Conservation (phyloP, 2,329 filamentous ascomycete species). For the Penicillium crustosum region DNA sequence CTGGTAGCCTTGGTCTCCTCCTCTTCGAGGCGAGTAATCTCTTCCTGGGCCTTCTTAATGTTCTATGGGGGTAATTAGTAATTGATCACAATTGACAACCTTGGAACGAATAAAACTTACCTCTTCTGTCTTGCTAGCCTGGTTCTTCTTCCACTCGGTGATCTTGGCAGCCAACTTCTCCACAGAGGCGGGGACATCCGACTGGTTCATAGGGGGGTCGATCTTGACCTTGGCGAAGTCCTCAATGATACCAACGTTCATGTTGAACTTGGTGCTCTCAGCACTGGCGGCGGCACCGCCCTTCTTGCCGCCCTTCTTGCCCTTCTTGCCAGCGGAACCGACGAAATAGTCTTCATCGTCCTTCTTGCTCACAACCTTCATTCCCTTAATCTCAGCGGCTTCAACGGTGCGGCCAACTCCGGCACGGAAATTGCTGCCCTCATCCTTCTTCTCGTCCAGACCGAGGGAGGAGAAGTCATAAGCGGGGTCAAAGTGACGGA, state of each 20-base stretch:
- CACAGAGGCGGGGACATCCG: conserved; percentile 73
- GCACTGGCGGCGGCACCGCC: conserved; percentile 50
- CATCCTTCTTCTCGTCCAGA: conserved; percentile 45
- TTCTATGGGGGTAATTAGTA: conserved; percentile 62
- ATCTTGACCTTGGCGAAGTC: conserved; percentile 81
- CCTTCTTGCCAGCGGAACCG: conserved; percentile 73
- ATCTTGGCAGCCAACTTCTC: conserved; percentile 95
- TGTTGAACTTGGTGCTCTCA: conserved; percentile 68
- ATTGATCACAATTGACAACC: not conserved
- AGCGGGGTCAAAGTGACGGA: conserved; percentile 86
- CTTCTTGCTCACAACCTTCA: conserved; percentile 79
- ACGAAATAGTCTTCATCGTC: conserved; percentile 84
- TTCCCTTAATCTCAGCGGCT: conserved; percentile 79
- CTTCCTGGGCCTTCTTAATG: conserved; percentile 92
- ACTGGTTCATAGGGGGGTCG: conserved; percentile 81
- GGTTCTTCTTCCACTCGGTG: conserved; percentile 85
- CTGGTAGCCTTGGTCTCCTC: conserved; percentile 64
- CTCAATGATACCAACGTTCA: conserved; percentile 88
- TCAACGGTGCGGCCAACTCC: conserved; percentile 81
- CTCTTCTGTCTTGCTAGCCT: conserved; percentile 83
- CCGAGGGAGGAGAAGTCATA: conserved; percentile 66
- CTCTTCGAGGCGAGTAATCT: conserved; percentile 78
- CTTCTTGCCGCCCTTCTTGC: conserved; percentile 79
- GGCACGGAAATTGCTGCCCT: conserved; percentile 71
- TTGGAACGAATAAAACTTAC: conserved; percentile 55